Base-by-base conservation (phyloP, 2,329 filamentous ascomycete species). In the Aspergillus sp. region DNA sequence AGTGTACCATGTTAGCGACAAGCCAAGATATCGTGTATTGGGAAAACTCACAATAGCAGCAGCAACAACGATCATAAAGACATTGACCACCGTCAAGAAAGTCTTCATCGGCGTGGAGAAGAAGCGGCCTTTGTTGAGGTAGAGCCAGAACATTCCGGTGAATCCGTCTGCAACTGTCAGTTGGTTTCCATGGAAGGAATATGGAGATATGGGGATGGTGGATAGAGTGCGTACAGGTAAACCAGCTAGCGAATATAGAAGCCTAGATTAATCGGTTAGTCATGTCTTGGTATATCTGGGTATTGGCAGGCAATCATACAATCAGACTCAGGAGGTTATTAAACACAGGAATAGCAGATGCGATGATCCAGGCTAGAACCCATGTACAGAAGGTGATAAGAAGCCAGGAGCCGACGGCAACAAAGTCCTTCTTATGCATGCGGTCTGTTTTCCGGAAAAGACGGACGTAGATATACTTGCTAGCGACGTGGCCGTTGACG, bases 261-360 rank as follows among this genome's bases (percentile, higher is more conserved):
- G 78, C 80, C 64, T 71, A 25, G 9, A 25, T 19, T 12, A 14
- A 7, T 56, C 17, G 14, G 41, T 8, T 15, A 12, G 23, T 4
- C 12, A 21, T n/a, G 23, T 3, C 1, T 6, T 11, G 2, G 2
- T 23, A 23, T 40, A 6, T 21, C 21, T 21, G 3, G 37, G 27
- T 6, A 17, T 6, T 6, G 11, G 23, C 21, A 48, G 11, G 23
- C 21, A 48, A 12, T 60, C 64, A 15, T 70, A 74, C 65, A 60
- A 90, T 84, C 39, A 90, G 73, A 5, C 84, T 84, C n/a, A 91
- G 75, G 8, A 91, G 75, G 44, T 85, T 80, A 66, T 84, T 85
- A 74, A 91, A 91, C 47, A 86, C 83, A 0, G 89, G 89, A 9
- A 91, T 87, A 0, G 85, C 84, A 68, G 88, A 83, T 4, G 88